These are phyloP conservation scores for Citrus inodora DNA, from an alignment of 345 rosid genomes.

Conservation along the genomic window DNA sequence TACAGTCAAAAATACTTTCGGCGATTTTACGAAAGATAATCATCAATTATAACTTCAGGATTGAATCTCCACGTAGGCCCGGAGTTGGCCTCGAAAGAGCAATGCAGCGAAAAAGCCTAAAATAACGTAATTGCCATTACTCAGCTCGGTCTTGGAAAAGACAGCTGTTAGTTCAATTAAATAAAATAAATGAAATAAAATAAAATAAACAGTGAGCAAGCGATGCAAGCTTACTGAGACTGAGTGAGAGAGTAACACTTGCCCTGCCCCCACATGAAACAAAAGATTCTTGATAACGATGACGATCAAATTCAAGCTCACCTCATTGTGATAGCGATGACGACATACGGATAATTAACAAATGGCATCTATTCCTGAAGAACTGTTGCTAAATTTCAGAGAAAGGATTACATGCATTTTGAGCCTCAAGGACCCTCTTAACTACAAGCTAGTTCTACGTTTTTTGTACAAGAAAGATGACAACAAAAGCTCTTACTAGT, in stretches of 20 bases:
- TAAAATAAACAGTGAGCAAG: background rate
- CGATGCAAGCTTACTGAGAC: background rate
- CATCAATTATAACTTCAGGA: background rate
- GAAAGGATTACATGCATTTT: no score
- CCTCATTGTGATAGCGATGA: background rate
- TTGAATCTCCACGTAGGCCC: background rate
- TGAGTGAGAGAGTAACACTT: background rate
- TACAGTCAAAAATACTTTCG: no score
- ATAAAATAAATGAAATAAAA: no score
- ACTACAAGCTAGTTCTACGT: no score
- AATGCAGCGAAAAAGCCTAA: background rate
- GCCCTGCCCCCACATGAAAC: background rate
- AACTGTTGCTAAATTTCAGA: no score
- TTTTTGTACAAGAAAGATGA: no score
- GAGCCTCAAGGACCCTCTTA: no score
- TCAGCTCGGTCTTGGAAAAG: background rate
- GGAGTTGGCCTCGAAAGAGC: background rate
- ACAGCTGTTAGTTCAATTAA: background rate
- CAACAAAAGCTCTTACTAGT: no score
- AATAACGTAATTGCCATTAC: no score
- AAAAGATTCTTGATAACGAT: conserved; percentile 1
- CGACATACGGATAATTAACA: background rate
- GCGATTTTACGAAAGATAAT: no score
- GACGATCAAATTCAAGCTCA: background rate
- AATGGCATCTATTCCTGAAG: no score